These are phyloP conservation scores for Osmanthus fragrans DNA, from an alignment of 257 asterid species.

Conservation along the genomic window DNA sequence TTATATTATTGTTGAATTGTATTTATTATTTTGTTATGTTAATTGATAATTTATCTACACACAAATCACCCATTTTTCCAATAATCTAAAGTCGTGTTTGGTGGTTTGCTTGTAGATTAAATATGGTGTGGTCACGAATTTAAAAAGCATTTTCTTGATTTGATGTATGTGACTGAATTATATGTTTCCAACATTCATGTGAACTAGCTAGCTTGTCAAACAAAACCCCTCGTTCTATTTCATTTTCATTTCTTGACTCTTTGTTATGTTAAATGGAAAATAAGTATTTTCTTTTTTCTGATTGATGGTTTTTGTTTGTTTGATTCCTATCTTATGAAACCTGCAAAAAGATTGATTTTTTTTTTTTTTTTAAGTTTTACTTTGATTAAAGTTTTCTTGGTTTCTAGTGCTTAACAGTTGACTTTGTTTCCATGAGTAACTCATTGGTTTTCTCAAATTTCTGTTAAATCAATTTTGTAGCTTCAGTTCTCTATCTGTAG, in stretches of 20 bases:
- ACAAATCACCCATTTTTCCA: no score
- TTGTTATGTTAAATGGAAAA: conserved; percentile 4
- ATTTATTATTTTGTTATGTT: no score
- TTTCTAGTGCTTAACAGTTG: conserved; percentile 15
- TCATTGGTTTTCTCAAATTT: background rate
- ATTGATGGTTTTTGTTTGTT: background rate
- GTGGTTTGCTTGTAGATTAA: no score
- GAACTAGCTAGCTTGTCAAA: conserved; percentile 16
- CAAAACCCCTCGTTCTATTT: conserved; percentile 11
- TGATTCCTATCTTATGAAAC: background rate
- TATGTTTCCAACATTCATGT: no score
- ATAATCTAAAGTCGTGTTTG: no score
- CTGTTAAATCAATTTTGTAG: background rate
- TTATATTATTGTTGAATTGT: no score
- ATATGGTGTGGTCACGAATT: no score
- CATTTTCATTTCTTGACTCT: conserved; percentile 9
- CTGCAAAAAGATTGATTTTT: conserved; percentile 11
- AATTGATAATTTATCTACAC: no score
- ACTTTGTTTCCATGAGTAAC: conserved; percentile 16
- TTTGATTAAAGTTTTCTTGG: conserved; percentile 4
- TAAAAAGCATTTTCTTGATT: no score
- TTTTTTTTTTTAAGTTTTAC: background rate
- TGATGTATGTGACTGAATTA: no score
- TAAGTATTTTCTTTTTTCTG: background rate
- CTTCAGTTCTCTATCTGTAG: background rate